phyloP scores from a whole-genome alignment of 139 green algal genomes.

The Tetraselmis striata region DNA sequence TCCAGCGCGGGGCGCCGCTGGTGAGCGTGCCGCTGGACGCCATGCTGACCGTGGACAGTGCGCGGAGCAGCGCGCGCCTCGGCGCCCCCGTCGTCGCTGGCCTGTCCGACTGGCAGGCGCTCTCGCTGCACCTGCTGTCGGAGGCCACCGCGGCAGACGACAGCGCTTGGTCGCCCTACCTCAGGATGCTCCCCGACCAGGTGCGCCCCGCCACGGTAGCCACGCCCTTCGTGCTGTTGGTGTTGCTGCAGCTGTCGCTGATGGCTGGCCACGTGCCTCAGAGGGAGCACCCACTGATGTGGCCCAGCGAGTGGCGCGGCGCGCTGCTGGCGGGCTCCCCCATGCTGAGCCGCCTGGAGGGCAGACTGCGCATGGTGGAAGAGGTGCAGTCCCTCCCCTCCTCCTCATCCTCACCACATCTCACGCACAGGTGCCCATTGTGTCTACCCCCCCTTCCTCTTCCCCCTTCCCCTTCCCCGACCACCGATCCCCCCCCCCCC shows the following conservation, averaged over 20 bases:
- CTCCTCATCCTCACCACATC: neutral
- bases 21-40: constrained; percentile 31
- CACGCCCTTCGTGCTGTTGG: no score
- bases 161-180: constrained; percentile 46
- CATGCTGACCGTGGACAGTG: constrained; percentile 31
- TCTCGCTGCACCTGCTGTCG: constrained; percentile 46
- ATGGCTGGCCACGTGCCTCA: no score
- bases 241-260: no score
- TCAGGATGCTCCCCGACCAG: constrained; percentile 38
- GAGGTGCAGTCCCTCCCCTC: neutral
- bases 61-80: constrained; percentile 13
- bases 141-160: constrained; percentile 27
- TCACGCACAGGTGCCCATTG: no score
- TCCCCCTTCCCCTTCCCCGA: no score
- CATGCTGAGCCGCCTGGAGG: neutral
- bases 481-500: no score
- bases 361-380: neutral
- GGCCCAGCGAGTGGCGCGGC: neutral
- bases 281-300: neutral
- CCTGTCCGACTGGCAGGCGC: constrained; percentile 34
- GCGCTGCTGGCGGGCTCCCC: neutral
- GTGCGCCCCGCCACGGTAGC: no score
- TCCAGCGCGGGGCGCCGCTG: constrained; percentile 24
- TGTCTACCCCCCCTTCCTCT: no score
- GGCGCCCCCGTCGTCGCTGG: constrained; percentile 7